phyloP scores from a whole-genome alignment of 106 monocot species.

The Agapanthus africanus region DNA sequence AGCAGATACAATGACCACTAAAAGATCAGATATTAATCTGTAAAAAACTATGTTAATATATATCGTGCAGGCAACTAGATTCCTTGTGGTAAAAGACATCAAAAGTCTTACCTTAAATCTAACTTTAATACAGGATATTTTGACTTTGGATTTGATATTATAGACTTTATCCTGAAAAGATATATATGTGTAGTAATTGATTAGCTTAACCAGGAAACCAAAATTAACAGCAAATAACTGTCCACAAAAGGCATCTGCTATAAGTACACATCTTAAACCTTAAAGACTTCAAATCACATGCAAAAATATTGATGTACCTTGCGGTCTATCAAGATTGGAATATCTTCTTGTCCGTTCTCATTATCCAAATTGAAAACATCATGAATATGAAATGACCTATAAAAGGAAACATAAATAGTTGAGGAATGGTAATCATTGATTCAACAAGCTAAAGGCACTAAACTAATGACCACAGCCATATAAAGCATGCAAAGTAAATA shows the following conservation, averaged over 20 bases:
- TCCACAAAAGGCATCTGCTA: background rate
- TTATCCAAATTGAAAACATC: slow-evolving; percentile 69
- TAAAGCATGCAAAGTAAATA: background rate
- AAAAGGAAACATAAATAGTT: slow-evolving; percentile 3
- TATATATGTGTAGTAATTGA: background rate
- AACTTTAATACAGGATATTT: slow-evolving; percentile 84
- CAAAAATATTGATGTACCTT: slow-evolving; percentile 32
- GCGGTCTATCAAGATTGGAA: slow-evolving; percentile 82
- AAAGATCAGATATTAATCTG: slow-evolving; percentile 95
- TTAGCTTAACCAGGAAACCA: background rate
- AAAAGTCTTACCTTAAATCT: slow-evolving; percentile 48
- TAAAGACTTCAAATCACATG: background rate
- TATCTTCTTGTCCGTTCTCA: slow-evolving; percentile 76
- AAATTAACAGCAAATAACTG: no score
- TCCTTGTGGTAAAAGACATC: background rate
- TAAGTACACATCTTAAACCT: background rate
- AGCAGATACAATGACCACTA: slow-evolving; percentile 75
- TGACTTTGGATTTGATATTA: slow-evolving; percentile 95
- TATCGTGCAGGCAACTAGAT: background rate
- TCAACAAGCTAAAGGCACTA: background rate
- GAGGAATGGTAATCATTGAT: background rate
- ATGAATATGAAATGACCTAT: slow-evolving; percentile 84
- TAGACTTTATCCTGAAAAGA: slow-evolving; percentile 77
- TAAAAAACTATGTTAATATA: background rate
- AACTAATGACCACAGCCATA: background rate